Evolutionary conservation across 345 rosid species (phyloP), one percentile per base, ranked within the genome.

Genomic region (Balakata baccata): DNA sequence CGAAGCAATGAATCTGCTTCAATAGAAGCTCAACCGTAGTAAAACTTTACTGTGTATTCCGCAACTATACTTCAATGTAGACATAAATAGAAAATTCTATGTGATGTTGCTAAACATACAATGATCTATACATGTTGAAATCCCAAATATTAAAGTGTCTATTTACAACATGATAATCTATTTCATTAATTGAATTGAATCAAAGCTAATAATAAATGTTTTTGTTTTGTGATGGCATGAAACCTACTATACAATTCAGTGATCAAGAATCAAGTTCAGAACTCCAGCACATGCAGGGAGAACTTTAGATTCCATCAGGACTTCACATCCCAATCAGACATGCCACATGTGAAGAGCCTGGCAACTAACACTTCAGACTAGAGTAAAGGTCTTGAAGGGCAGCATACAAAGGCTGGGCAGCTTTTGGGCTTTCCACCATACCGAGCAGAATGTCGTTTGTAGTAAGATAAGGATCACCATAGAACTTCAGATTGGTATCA

Each of bases 401-500:
- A 51, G 79, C 64, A 74, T 93, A 96, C 64, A 96, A 84, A 8
- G 99, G 98, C 74, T 86, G 89, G 11, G 96, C 98, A 16, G 98
- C 99, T 81, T 82, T 96, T 9, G 99, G 99, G 70, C 86, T 86
- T 67, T 89, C 93, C 70, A 91, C 89, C 41, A 78, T 87, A 61
- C 97, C 97, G 1, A 93, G 94, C 53, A 96, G 85, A 75, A 93
- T 90, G 84, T 93, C 97, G 0, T 86, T 81, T 0, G 98, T 90
- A 13, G 90, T 80, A 65, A 93, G 85, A 85, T 96, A 93, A 6
- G 98, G 98, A 79, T 91, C 99, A 0, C 99, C 99, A 39, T 93
- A 96, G 75, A 96, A 96, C 64, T 56, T 84, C 39, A 96, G 86
- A 78, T 96, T 96, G 74, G 88, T 77, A 68, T 93, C 97, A 84